Percentiles rank a stretch among this genome's conserved stretches.
Evolutionary conservation across 345 rosid species (phyloP).

Genomic region (Melaleuca alternifolia): DNA sequence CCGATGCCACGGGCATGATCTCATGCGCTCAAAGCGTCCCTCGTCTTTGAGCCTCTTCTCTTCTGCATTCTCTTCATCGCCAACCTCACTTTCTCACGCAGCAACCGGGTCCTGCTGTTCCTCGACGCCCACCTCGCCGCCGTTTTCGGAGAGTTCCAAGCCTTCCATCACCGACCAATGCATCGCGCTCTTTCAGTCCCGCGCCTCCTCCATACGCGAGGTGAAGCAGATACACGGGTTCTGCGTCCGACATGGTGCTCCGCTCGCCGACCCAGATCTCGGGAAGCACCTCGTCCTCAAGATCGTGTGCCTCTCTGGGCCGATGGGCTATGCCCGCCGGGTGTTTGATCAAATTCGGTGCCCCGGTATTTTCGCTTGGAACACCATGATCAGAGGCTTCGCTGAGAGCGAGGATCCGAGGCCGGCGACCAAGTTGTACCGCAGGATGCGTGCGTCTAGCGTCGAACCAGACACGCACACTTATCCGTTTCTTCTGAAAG

Average conservation of each 20-base stretch:
- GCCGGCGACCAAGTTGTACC: conserved; percentile 44
- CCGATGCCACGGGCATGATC: background rate
- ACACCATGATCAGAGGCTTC: conserved; percentile 76
- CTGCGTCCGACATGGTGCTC: conserved; percentile 54
- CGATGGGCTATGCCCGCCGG: conserved; percentile 47
- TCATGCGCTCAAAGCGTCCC: background rate
- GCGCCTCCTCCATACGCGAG: conserved; percentile 32
- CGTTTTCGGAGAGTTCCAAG: background rate
- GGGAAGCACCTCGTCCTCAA: conserved; percentile 53
- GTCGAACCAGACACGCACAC: conserved; percentile 73
- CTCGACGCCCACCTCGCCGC: background rate
- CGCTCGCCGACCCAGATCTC: conserved; percentile 22
- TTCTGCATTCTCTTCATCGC: background rate
- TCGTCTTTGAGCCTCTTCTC: background rate
- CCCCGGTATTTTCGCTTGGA: conserved; percentile 61
- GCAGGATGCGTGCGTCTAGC: conserved; percentile 25
- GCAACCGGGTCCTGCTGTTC: background rate
- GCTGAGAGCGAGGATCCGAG: conserved; percentile 45
- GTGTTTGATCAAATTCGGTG: conserved; percentile 33
- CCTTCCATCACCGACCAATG: conserved; percentile 29
- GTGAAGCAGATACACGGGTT: conserved; percentile 64
- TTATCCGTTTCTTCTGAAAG: conserved; percentile 75
- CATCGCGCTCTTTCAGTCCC: conserved; percentile 34
- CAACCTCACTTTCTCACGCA: background rate
- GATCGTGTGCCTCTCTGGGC: conserved; percentile 45